Evolutionary conservation across 2,329 filamentous ascomycete genomes (phyloP).

Genomic region (Aspergillus carbonarius): DNA sequence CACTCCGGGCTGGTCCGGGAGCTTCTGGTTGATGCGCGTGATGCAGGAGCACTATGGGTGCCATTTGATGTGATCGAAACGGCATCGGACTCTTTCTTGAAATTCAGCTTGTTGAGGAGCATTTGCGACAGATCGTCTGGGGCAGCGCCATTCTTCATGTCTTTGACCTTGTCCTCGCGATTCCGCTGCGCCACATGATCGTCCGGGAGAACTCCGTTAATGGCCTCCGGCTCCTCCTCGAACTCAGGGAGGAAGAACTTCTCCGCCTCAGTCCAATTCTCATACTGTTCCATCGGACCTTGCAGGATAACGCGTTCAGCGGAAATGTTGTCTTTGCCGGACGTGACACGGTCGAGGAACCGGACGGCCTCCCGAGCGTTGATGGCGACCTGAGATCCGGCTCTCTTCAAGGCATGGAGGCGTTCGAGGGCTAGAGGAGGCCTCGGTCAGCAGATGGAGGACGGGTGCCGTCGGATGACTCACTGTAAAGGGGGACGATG

Average conservation of each 20-base stretch:
- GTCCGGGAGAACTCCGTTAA: constrained; percentile 17
- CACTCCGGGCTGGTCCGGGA: constrained; percentile 48
- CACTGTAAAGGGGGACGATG: constrained; percentile 54
- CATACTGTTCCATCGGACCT: constrained; percentile 51
- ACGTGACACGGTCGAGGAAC: constrained; percentile 52
- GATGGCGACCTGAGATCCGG: constrained; percentile 47
- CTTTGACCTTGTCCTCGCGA: constrained; percentile 20
- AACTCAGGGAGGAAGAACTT: constrained; percentile 47
- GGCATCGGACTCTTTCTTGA: constrained; percentile 43
- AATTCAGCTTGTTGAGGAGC: constrained; percentile 49
- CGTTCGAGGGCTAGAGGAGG: constrained; percentile 44
- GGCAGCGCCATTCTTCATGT: constrained; percentile 20
- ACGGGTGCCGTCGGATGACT: constrained; percentile 15
- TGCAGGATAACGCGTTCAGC: constrained; percentile 48
- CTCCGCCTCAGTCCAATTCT: constrained; percentile 48
- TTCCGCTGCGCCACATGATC: constrained; percentile 20
- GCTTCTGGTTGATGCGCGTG: constrained; percentile 46
- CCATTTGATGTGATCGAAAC: constrained; percentile 43
- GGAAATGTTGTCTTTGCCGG: constrained; percentile 45
- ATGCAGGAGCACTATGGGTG: constrained; percentile 44
- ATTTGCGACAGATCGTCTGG: constrained; percentile 47
- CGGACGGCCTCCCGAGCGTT: constrained; percentile 54
- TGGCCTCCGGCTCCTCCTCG: constrained; percentile 38
- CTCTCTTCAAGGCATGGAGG: constrained; percentile 46
- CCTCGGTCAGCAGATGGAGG: constrained; percentile 8